Percentiles rank a stretch among this genome's conserved stretches.
Conservation (phyloP, 2,329 filamentous ascomycete genomes). For the Fusarium coffeatum region DNA sequence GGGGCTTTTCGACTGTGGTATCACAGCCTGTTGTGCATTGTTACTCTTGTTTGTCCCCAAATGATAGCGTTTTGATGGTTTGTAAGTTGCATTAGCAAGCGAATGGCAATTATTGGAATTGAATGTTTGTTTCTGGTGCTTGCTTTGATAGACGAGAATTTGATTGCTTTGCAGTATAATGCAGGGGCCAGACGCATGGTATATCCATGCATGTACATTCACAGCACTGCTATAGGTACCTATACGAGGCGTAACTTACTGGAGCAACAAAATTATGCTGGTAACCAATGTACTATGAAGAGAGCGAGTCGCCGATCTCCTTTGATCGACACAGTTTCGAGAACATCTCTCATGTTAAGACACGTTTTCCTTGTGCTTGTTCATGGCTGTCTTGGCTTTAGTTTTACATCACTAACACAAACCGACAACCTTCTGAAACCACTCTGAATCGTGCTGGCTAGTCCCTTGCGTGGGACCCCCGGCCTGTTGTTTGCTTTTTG, state of each 20-base stretch:
- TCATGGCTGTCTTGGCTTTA: background rate
- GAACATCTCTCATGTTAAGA: background rate
- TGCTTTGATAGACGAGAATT: background rate
- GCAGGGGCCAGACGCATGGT: background rate
- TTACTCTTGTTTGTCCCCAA: background rate
- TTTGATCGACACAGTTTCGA: background rate
- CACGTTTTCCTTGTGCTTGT: background rate
- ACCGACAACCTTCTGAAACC: slow-evolving; percentile 28
- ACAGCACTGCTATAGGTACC: background rate
- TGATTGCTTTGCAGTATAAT: background rate
- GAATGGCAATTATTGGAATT: background rate
- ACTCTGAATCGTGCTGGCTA: slow-evolving; percentile 5
- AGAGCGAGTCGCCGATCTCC: background rate
- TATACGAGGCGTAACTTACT: slow-evolving; percentile 4
- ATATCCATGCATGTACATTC: background rate
- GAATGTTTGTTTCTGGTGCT: background rate
- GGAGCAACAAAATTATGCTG: background rate
- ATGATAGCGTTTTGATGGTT: background rate
- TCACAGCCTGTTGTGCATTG: slow-evolving; percentile 2
- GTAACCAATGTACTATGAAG: background rate
- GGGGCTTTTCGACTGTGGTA: slow-evolving; percentile 12
- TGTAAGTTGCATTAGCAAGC: background rate
- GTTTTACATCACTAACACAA: slow-evolving; percentile 18
- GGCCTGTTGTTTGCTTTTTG: slow-evolving; percentile 10
- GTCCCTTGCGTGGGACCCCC: slow-evolving; percentile 26